Conservation (phyloP, 306 rosid genomes). For the Quercus parvula region DNA sequence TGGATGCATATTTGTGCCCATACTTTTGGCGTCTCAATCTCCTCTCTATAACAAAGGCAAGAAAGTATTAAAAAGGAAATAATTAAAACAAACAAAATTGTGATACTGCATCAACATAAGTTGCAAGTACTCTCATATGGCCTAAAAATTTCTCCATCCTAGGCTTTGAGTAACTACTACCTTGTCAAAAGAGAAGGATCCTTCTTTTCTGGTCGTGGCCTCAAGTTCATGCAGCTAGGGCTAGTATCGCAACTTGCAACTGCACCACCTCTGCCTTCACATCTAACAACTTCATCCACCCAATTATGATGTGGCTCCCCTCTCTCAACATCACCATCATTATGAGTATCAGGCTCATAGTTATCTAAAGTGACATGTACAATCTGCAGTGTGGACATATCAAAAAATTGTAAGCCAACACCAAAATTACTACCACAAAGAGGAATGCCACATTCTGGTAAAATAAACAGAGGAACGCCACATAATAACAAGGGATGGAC, state of each 20-base stretch:
- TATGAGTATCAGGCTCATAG: conserved; percentile 46
- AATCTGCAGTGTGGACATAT: conserved; percentile 48
- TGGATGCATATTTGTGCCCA: conserved; percentile 95
- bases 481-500: neutral
- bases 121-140: neutral
- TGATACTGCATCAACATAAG: neutral
- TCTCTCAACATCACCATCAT: conserved; percentile 44
- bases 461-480: too few species aligned
- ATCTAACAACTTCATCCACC: conserved; percentile 91
- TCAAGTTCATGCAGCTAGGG: conserved; percentile 44
- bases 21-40: conserved; percentile 72
- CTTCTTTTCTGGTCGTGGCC: conserved; percentile 70
- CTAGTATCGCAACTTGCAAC: conserved; percentile 42
- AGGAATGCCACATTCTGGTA: neutral
- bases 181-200: conserved; percentile 72
- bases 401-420: conserved; percentile 12
- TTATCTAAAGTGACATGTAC: conserved; percentile 68
- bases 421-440: neutral
- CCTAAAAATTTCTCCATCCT: neutral
- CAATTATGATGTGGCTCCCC: conserved; percentile 79
- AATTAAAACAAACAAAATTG: neutral
- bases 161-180: conserved; percentile 30
- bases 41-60: conserved; percentile 56
- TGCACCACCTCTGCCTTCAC: conserved; percentile 64
- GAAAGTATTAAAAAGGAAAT: neutral